Percentiles rank a stretch among this genome's conserved stretches.
These are phyloP conservation scores for Scheffersomyces cryptocercus DNA, from an alignment of 1,139 yeast genomes.

Conservation along the genomic window DNA sequence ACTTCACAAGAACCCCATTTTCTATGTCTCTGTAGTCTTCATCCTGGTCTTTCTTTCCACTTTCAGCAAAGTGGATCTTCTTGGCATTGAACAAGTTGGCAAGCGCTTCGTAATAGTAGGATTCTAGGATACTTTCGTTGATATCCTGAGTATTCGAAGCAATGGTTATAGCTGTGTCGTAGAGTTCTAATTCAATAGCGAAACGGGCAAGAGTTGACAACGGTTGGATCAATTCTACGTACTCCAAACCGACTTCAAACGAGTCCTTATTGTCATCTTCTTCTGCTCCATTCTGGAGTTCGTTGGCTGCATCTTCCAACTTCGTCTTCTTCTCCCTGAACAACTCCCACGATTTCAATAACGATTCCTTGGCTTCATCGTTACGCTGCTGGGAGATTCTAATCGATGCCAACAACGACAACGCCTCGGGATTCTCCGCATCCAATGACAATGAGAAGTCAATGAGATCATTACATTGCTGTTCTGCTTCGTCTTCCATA, in stretches of 20 bases:
- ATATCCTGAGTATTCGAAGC: constrained; percentile 67
- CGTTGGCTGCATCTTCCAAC: constrained; percentile 48
- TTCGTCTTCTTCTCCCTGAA: constrained; percentile 53
- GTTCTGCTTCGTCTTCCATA: constrained; percentile 89
- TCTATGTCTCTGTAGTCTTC: constrained; percentile 54
- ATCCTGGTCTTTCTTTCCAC: constrained; percentile 18
- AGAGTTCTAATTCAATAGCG: constrained; percentile 74
- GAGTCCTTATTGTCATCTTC: constrained; percentile 28
- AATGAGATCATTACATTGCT: constrained; percentile 73
- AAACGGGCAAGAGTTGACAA: constrained; percentile 68
- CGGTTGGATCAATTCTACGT: constrained; percentile 66
- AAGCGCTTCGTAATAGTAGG: constrained; percentile 79
- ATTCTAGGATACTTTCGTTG: constrained; percentile 80
- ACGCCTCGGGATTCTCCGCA: constrained; percentile 68
- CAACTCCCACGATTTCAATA: constrained; percentile 71
- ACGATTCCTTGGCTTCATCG: constrained; percentile 72
- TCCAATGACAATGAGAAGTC: constrained; percentile 66
- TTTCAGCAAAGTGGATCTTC: constrained; percentile 21
- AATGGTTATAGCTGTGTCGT: constrained; percentile 64
- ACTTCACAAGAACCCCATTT: constrained; percentile 20
- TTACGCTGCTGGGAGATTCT: constrained; percentile 83
- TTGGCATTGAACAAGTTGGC: constrained; percentile 65
- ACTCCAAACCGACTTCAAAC: constrained; percentile 49
- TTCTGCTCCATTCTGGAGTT: constrained; percentile 14
- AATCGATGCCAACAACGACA: constrained; percentile 81